These are phyloP conservation scores for Fagopyrum tataricum DNA, from an alignment of 148 eudicot genomes.

Conservation along the genomic window DNA sequence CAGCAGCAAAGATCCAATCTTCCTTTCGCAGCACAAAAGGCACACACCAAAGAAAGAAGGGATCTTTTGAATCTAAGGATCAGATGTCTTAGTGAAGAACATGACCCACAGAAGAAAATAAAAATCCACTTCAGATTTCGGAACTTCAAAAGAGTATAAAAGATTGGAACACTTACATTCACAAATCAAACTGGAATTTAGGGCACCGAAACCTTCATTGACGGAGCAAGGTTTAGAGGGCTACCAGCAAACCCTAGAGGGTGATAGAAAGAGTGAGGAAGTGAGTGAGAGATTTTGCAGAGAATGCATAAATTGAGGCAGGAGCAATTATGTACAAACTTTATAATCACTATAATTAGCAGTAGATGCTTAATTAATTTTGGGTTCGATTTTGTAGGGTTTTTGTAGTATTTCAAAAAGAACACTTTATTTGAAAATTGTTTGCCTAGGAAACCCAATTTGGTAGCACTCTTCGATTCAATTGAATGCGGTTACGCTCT, in stretches of 20 bases:
- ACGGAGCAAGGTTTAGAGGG: not conserved
- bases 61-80: not conserved
- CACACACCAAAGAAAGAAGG: not conserved
- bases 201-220: not conserved
- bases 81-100: not conserved
- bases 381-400: not conserved
- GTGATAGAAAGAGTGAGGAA: not conserved
- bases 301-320: conserved; percentile 4
- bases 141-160: not conserved
- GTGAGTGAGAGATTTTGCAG: conserved; percentile 6
- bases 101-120: not conserved
- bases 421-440: not conserved
- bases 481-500: not conserved
- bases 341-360: not conserved
- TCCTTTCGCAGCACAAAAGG: not conserved
- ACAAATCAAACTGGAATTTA: not conserved
- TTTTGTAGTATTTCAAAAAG: conserved; percentile 8
- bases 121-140: conserved; percentile 6
- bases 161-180: not conserved
- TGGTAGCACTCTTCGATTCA: not conserved
- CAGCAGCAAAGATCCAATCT: conserved; percentile 7
- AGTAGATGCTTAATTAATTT: conserved; percentile 6
- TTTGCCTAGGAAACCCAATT: conserved; percentile 14
- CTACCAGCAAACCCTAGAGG: conserved; percentile 4
- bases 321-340: not conserved